These are phyloP conservation scores for Plantago rigida DNA, from an alignment of 305 asterid genomes.

Conservation along the genomic window DNA sequence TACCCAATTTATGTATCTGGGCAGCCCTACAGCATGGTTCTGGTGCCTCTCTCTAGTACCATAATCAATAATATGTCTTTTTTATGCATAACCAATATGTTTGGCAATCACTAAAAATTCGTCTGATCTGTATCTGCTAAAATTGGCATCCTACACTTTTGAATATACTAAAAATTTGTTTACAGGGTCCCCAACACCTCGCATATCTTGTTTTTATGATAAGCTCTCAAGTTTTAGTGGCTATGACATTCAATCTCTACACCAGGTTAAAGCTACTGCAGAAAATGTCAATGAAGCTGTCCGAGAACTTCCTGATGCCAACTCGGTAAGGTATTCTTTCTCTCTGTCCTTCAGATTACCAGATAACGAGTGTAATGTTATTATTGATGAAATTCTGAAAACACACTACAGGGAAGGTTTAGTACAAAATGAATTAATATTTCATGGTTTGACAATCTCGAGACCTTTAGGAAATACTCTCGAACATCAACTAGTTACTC, in stretches of 20 bases:
- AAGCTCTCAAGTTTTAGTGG: slow-evolving; percentile 8
- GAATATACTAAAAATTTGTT: not conserved
- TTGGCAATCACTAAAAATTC: not conserved
- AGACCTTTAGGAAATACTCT: slow-evolving; percentile 14
- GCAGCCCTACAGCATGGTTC: no score
- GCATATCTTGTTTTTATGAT: not conserved
- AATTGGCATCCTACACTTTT: slow-evolving; percentile 1
- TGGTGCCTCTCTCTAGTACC: no score
- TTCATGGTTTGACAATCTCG: slow-evolving; percentile 17
- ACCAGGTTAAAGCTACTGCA: slow-evolving; percentile 93
- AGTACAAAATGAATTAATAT: no score
- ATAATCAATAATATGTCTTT: no score
- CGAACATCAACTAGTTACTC: slow-evolving; percentile 13
- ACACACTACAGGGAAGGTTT: not conserved
- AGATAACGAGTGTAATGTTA: slow-evolving; percentile 17
- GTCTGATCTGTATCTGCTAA: slow-evolving; percentile 6
- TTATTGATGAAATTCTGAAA: slow-evolving; percentile 13
- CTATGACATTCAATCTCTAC: slow-evolving; percentile 22
- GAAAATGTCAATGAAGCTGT: slow-evolving; percentile 91
- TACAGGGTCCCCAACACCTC: not conserved
- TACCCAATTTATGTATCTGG: no score
- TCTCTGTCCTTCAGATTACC: slow-evolving; percentile 30
- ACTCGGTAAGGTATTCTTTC: slow-evolving; percentile 95
- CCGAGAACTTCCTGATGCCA: slow-evolving; percentile 99
- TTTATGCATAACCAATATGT: no score